Percentiles rank a stretch among this genome's conserved stretches.
phyloP scores from a whole-genome alignment of 1,284 basidiomycete genomes.

The Paramarasmius palmivorus region DNA sequence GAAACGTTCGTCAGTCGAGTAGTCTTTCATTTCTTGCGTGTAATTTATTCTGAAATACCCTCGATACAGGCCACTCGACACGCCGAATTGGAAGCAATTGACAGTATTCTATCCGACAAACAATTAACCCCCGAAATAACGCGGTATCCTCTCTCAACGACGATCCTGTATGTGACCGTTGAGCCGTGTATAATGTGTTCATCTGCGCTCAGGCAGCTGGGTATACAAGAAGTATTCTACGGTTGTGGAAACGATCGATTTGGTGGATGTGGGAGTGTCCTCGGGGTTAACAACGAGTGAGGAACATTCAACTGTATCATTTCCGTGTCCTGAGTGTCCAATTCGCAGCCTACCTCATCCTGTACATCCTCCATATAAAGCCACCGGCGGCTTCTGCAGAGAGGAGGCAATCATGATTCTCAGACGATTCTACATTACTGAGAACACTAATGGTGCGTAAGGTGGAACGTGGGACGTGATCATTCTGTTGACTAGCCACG shows the following conservation, averaged over 20 bases:
- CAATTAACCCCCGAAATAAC: conserved; percentile 50
- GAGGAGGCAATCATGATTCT: conserved; percentile 96
- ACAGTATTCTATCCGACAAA: conserved; percentile 76
- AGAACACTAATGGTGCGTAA: conserved; percentile 85
- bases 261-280: conserved; percentile 94
- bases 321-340: conserved; percentile 3
- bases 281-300: conserved; percentile 82
- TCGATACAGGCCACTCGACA: conserved; percentile 85
- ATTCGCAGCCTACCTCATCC: conserved; percentile 60
- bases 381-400: conserved; percentile 81
- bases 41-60: neutral
- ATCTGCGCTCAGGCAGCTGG: conserved; percentile 90
- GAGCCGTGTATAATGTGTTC: conserved; percentile 99
- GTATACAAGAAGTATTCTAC: conserved; percentile 89
- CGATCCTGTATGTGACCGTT: conserved; percentile 95
- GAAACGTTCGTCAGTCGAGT: conserved; percentile 64
- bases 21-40: neutral
- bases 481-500: conserved; percentile 10
- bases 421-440: conserved; percentile 93
- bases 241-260: conserved; percentile 97
- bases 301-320: conserved; percentile 23
- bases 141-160: conserved; percentile 70
- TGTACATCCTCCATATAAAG: conserved; percentile 73
- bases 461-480: conserved; percentile 10
- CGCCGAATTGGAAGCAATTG: conserved; percentile 97